A percentile compares a stretch with the other conserved stretches of the same genome.
Conservation (phyloP, 805 yeast genomes). For the Maudiozyma barnettii region DNA sequence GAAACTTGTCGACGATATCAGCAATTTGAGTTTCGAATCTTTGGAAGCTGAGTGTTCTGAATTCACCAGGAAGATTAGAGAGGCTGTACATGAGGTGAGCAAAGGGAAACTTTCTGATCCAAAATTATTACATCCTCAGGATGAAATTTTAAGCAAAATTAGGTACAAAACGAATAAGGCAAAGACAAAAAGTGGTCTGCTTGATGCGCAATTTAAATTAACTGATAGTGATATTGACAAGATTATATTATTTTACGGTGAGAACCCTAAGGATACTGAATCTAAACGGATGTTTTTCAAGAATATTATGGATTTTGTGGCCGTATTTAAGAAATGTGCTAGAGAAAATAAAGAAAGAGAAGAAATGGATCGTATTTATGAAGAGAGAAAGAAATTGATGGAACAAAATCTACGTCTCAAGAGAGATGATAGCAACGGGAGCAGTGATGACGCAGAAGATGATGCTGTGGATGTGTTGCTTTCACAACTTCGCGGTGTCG, state of each 20-base stretch:
- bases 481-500: conserved; percentile 20
- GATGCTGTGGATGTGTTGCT: conserved; percentile 23
- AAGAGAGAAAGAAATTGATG: conserved; percentile 49
- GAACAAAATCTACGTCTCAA: conserved; percentile 6
- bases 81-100: conserved; percentile 45
- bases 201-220: conserved; percentile 41
- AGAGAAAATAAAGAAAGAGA: conserved; percentile 56
- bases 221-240: conserved; percentile 46
- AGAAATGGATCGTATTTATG: conserved; percentile 57
- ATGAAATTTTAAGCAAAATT: conserved; percentile 46
- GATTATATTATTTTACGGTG: conserved; percentile 64
- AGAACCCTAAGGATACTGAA: conserved; percentile 44
- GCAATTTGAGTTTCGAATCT: conserved; percentile 55
- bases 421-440: neutral
- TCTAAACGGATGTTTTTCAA: conserved; percentile 52
- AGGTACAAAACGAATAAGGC: conserved; percentile 48
- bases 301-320: conserved; percentile 50
- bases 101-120: conserved; percentile 58
- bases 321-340: conserved; percentile 55
- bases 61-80: conserved; percentile 40
- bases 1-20: conserved; percentile 40
- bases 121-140: conserved; percentile 56
- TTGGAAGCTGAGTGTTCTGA: conserved; percentile 51
- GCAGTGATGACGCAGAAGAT: conserved; percentile 4
- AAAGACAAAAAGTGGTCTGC: conserved; percentile 39